Percentiles rank a stretch among this genome's conserved stretches.
Conservation (phyloP, 1,284 basidiomycete species). For the Pseudozyma pruni region DNA sequence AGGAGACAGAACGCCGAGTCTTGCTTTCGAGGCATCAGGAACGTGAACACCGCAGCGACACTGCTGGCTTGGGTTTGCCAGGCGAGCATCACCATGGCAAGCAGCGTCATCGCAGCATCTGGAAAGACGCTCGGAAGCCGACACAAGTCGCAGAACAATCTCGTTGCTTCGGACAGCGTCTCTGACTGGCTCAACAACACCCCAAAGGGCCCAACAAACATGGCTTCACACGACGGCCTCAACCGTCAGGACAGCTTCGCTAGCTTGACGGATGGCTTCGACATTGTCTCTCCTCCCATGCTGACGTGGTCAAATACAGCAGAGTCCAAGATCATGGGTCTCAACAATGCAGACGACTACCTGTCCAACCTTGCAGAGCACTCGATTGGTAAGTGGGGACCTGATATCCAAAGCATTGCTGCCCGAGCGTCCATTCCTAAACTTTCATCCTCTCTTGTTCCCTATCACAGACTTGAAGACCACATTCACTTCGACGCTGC, state of each 20-base stretch:
- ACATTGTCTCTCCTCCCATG: conserved; percentile 32
- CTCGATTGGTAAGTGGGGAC: conserved; percentile 27
- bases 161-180: conserved; percentile 36
- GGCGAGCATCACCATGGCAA: conserved; percentile 24
- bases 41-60: too few species aligned
- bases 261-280: conserved; percentile 44
- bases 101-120: conserved; percentile 23
- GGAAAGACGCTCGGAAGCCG: conserved; percentile 44
- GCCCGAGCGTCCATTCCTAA: background rate
- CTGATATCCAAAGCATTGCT: background rate
- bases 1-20: too few species aligned
- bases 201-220: conserved; percentile 13
- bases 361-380: conserved; percentile 27
- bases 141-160: conserved; percentile 43
- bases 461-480: conserved; percentile 33
- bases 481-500: conserved; percentile 33
- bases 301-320: conserved; percentile 21
- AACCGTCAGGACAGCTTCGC: conserved; percentile 29
- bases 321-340: conserved; percentile 25
- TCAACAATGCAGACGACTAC: conserved; percentile 40
- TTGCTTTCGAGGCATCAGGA: too few species aligned
- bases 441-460: background rate
- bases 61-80: conserved; percentile 15
- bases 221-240: conserved; percentile 9
- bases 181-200: conserved; percentile 45